Percentiles rank a stretch among this genome's conserved stretches.
phyloP scores from a whole-genome alignment of 164 flowering plant species.

The Berberis thunbergii region DNA sequence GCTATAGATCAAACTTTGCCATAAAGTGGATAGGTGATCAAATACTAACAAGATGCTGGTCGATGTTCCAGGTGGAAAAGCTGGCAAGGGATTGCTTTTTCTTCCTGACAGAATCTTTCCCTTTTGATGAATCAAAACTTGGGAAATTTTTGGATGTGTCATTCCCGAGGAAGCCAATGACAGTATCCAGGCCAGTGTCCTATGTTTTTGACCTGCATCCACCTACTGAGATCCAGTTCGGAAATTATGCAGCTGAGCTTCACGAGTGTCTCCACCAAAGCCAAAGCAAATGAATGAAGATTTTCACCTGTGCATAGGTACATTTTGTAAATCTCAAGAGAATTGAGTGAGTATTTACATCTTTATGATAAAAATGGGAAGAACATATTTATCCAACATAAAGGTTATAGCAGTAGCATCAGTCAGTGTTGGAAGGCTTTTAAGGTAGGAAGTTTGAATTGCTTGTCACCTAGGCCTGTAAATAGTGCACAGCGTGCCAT shows the following conservation, averaged over 20 bases:
- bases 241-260: constrained; percentile 36
- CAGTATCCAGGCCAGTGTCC: constrained; percentile 44
- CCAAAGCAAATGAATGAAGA: neutral
- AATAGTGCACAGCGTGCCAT: too few species aligned
- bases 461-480: too few species aligned
- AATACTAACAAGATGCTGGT: neutral
- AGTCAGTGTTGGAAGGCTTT: too few species aligned
- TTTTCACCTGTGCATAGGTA: neutral
- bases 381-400: too few species aligned
- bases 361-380: too few species aligned
- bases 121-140: constrained; percentile 57
- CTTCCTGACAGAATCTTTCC: constrained; percentile 62
- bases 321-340: neutral
- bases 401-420: too few species aligned
- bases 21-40: neutral
- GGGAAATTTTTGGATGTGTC: constrained; percentile 40
- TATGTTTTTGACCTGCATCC: constrained; percentile 65
- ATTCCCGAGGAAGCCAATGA: constrained; percentile 32
- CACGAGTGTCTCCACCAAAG: constrained; percentile 16
- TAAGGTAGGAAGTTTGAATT: too few species aligned
- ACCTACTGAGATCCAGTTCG: constrained; percentile 48
- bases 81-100: constrained; percentile 77
- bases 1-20: neutral
- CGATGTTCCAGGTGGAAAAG: constrained; percentile 67
- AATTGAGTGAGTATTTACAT: too few species aligned